Evolutionary conservation across 805 yeast genomes (phyloP), one percentile per base, ranked within the genome.

Genomic region (Dipodascus geniculatus): DNA sequence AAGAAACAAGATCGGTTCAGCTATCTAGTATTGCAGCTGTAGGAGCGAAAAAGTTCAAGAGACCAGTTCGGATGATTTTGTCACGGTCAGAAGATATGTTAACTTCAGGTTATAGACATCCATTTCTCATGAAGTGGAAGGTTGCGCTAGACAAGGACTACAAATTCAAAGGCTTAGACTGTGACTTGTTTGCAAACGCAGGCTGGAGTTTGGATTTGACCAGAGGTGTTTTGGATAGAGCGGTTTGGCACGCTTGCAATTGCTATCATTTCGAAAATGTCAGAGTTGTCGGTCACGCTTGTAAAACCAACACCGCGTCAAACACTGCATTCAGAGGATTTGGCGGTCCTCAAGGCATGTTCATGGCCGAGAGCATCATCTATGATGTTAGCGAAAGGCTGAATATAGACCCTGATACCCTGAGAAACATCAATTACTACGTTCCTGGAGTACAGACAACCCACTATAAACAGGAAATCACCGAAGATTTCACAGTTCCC

Each of bases 281-380:
- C 14, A 54, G 63, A 35, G 67, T 74, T 23, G 56, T 61, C 22
- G 75, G 72, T 2, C 64, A 62, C 44, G 72, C 74, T 2, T 74
- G 76, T 58, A 66, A 68, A 56, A 75, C 79, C 11, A 74, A 74
- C 55, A 65, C 70, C 8, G 76, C 76, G 1, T 72, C 78, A 2
- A 74, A 74, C 59, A 74, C 79, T 2, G 79, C 79, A 3, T 74
- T 70, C 58, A 66, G 79, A 55, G 76, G 77, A 2, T 74, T 74
- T 60, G 79, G 79, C 23, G 78, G 76, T 2, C 78, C 77, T 4
- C 78, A 75, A 53, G 79, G 78, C 2, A 73, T 74, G 73, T 73
- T 70, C 54, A 65, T 68, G 35, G 71, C 72, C 2, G 79, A 74
- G 56, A 58, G 69, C 19, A 70, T 74, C 49, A 66, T 74, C 38